Base-by-base conservation (phyloP, 2,329 filamentous ascomycete species). In the Torrubiellomyces zombiae region DNA sequence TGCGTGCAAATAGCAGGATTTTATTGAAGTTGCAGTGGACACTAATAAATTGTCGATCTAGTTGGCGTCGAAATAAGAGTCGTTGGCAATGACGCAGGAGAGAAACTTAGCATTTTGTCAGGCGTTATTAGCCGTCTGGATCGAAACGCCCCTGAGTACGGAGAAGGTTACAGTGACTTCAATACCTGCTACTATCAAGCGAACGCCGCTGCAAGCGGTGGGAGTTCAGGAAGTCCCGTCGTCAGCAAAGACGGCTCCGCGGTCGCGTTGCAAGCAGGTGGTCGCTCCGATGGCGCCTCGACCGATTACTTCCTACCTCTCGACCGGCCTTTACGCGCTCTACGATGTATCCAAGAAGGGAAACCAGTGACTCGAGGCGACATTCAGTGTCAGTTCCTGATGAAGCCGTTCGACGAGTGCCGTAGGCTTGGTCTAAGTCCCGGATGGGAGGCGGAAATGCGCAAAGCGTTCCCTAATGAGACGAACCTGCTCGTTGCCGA, bases 371-470 rank as follows among this genome's bases (percentile, higher is more conserved):
- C 75, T n/a, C 68, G 89, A 39, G 89, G 89, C 23, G 92, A 89
- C n/a, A 92, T 98, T 24, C 89, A 98, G 52, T 92, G 82, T 33
- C 89, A 98, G 48, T 98, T 91, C 66, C 66, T 95, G 26, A 67
- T 98, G 33, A 95, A 95, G 51, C 82, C 89, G 0, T 98, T 98
- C 40, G 91, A 98, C 39, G 91, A 98, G 49, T 95, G 89, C 50
- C 74, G 86, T 27, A 69, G 89, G 31, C 60, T 98, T 8, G 89
- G 89, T 6, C 60, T 98, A 31, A 81, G 70, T 2, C 64, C 83
- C 0, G 67, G 82, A 25, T 91, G 82, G 74, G 89, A 98, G 56
- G 75, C 79, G 18, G 73, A 75, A 28, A 72, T 92, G 34, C 75
- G 89, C 17, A 71, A 78, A 38, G 62, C 70, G 14, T 92, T 93